These are phyloP conservation scores for Endothia cerciana DNA, from an alignment of 2,329 filamentous ascomycete genomes.

Conservation along the genomic window DNA sequence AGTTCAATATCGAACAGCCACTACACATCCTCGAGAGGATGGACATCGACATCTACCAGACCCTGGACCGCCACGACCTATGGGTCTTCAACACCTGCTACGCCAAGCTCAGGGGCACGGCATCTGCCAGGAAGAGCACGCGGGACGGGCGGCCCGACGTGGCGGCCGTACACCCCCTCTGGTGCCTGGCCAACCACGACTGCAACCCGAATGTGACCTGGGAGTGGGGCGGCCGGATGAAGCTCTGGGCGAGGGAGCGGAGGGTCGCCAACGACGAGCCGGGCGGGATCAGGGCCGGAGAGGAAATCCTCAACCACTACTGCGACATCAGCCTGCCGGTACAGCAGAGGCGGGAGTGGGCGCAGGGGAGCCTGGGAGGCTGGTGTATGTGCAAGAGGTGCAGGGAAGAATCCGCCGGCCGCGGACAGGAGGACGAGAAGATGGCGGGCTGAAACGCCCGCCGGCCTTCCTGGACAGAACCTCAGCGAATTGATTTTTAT, in stretches of 20 bases:
- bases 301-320: conserved; percentile 89
- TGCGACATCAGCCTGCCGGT: conserved; percentile 83
- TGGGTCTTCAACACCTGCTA: conserved; percentile 93
- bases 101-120: conserved; percentile 90
- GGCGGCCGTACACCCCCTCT: conserved; percentile 90
- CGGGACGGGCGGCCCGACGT: conserved; percentile 85
- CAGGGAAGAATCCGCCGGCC: conserved; percentile 67
- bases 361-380: conserved; percentile 82
- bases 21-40: conserved; percentile 82
- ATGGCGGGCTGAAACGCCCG: conserved; percentile 3
- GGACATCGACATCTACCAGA: conserved; percentile 75
- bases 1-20: conserved; percentile 73
- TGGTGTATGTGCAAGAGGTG: conserved; percentile 87
- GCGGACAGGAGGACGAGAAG: conserved; percentile 13
- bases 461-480: background rate
- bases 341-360: conserved; percentile 84
- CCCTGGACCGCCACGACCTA: conserved; percentile 63
- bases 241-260: conserved; percentile 65
- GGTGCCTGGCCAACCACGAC: conserved; percentile 95
- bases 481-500: background rate
- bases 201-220: conserved; percentile 94
- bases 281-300: conserved; percentile 72
- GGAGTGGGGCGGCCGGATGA: conserved; percentile 86
- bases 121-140: conserved; percentile 78
- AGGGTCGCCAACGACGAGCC: conserved; percentile 54